phyloP scores from a whole-genome alignment of 2,329 filamentous ascomycete species.

The Trichoderma sp. region DNA sequence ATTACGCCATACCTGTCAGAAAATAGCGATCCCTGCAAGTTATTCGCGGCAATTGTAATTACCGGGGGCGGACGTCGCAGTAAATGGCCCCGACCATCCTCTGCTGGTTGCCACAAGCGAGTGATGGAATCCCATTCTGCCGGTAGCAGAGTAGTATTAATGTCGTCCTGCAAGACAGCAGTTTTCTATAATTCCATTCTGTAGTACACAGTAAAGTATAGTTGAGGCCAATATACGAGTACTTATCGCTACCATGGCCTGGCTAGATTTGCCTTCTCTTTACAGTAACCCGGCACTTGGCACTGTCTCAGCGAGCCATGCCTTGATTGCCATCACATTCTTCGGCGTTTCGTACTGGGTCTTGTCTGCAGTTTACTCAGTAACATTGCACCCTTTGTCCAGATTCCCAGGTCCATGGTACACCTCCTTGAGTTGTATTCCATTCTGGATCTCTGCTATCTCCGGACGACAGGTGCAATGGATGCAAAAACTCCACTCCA shows the following conservation, averaged over 20 bases:
- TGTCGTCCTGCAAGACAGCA: background rate
- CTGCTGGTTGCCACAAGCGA: background rate
- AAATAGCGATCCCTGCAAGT: background rate
- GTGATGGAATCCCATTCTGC: background rate
- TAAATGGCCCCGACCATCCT: background rate
- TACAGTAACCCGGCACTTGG: background rate
- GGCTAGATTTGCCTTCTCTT: background rate
- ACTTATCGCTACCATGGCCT: background rate
- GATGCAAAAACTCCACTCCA: background rate
- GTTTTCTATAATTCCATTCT: background rate
- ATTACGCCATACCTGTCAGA: background rate
- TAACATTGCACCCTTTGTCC: background rate
- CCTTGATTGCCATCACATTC: background rate
- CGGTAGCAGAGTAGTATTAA: background rate
- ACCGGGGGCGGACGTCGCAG: background rate
- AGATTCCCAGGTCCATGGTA: background rate
- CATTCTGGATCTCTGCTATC: background rate
- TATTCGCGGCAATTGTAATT: background rate
- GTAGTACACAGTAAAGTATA: background rate
- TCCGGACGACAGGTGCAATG: background rate
- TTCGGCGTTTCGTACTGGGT: background rate
- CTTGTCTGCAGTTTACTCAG: background rate
- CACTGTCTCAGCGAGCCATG: background rate
- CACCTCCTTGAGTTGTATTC: background rate
- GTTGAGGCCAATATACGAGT: background rate